A percentile compares a stretch with the other conserved stretches of the same genome.
Evolutionary conservation across 768 basidiomycete species (phyloP).

Genomic region (Rossbeevera mucosa): DNA sequence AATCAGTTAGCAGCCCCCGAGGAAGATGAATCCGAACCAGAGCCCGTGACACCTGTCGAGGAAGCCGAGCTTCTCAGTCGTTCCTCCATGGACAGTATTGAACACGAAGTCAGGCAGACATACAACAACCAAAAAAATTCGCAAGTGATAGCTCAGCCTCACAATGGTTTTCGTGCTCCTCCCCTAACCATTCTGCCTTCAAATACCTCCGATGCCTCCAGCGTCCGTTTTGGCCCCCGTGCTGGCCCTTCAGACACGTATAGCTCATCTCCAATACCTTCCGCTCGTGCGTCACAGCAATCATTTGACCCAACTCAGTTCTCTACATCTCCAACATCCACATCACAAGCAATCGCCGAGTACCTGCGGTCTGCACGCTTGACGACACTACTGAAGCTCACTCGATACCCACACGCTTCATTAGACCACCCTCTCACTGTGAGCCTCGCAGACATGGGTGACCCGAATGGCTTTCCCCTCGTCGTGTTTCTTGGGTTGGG

Average conservation of each 20-base stretch:
- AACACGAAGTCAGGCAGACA: constrained; percentile 73
- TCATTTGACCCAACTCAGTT: constrained; percentile 26
- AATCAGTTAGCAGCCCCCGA: constrained; percentile 44
- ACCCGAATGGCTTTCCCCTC: constrained; percentile 78
- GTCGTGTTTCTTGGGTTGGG: constrained; percentile 92
- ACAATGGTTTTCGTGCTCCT: constrained; percentile 39
- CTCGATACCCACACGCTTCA: constrained; percentile 75
- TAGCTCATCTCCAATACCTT: constrained; percentile 42
- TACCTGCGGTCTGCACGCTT: constrained; percentile 84
- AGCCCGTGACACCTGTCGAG: constrained; percentile 48
- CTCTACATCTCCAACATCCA: constrained; percentile 46
- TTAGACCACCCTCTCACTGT: constrained; percentile 71
- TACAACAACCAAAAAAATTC: constrained; percentile 51
- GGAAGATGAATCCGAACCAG: constrained; percentile 48
- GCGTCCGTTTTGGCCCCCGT: constrained; percentile 31
- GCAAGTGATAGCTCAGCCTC: constrained; percentile 33
- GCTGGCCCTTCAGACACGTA: constrained; percentile 46
- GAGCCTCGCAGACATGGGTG: constrained; percentile 91
- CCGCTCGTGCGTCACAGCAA: constrained; percentile 19
- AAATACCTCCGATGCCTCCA: constrained; percentile 52
- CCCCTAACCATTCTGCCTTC: constrained; percentile 35
- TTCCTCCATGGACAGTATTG: constrained; percentile 87
- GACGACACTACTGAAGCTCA: constrained; percentile 77
- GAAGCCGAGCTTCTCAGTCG: constrained; percentile 65
- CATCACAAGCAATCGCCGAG: constrained; percentile 73